phyloP scores from a whole-genome alignment of 2,329 filamentous ascomycete species.

The Thielaviopsis populi region DNA sequence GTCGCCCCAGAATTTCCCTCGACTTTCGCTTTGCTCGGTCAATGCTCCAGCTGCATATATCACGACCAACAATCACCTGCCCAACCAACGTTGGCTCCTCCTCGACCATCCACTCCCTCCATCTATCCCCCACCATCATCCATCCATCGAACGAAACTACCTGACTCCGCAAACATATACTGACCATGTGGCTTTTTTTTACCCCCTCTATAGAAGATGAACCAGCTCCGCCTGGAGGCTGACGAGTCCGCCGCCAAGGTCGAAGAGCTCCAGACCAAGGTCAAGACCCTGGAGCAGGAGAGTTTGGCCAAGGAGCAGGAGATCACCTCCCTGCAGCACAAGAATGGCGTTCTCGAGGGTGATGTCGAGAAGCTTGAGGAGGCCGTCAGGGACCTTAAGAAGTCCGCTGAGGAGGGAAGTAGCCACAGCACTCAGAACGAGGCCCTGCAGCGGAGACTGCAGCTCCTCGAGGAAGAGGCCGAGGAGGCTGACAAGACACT shows the following conservation, averaged over 20 bases:
- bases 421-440: constrained; percentile 82
- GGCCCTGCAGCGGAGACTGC: constrained; percentile 75
- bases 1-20: not conserved
- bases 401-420: constrained; percentile 65
- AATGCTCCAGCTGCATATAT: not conserved
- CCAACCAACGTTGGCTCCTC: not conserved
- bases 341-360: constrained; percentile 75
- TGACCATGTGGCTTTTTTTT: constrained; percentile 8
- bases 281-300: constrained; percentile 88
- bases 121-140: not conserved
- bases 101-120: not conserved
- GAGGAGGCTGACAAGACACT: constrained; percentile 93
- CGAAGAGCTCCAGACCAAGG: constrained; percentile 72
- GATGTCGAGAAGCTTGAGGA: constrained; percentile 89
- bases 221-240: constrained; percentile 81
- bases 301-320: constrained; percentile 95
- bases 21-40: not conserved
- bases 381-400: constrained; percentile 74
- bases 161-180: not conserved
- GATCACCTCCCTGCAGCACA: constrained; percentile 90
- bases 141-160: not conserved
- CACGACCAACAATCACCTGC: not conserved
- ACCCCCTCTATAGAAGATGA: constrained; percentile 61
- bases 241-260: constrained; percentile 69
- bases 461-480: constrained; percentile 94